Evolutionary conservation across 1,139 yeast species (phyloP), one percentile per base, ranked within the genome.

Genomic region (Candida dubliniensis): DNA sequence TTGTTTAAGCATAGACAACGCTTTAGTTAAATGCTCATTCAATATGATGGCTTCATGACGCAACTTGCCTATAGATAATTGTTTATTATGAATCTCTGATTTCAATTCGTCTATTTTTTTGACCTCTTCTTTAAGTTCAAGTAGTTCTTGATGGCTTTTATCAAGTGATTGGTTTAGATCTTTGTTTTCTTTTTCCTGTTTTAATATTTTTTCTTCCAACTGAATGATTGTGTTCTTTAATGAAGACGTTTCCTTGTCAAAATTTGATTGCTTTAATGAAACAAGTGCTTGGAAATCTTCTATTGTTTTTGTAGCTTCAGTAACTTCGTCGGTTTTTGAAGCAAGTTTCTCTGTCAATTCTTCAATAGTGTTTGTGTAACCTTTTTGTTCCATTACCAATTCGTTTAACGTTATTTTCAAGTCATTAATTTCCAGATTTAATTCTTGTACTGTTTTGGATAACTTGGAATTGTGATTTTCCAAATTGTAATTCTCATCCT

Each of bases 1-100:
- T 57, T 90, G 90, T 47, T 93, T 81, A 63, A 91, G 71, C 75
- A 73, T 70, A 13, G 90, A 81, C 47, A 95, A 67, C 1, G 98
- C 95, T 59, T 93, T 91, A 13, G 96, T 90, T 47, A 93, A 69
- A 67, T 93, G 99, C 59, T 93, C 99, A 61, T 93, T 93, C 45
- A 91, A 69, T 29, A 89, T 88, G n/a, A 93, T 93, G 1, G 96
- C 95, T 64, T 93, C 98, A 60, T 93, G 98, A 44, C 98, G 81
- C 43, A 93, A 74, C 60, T 93, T 93, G 4, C 98, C 98, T 41
- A 93, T 80, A 43, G 83, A 76, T 25, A 90, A 70, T 50, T 82
- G 91, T 63, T 89, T 90, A 50, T 84, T 89, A 53, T 86, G 87
- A 2, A 70, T 50, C 36, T 76, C 73, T 8, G 59, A 55, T 32